These are phyloP conservation scores for Fusarium sp. DNA, from an alignment of 2,329 filamentous ascomycete genomes.

Conservation along the genomic window DNA sequence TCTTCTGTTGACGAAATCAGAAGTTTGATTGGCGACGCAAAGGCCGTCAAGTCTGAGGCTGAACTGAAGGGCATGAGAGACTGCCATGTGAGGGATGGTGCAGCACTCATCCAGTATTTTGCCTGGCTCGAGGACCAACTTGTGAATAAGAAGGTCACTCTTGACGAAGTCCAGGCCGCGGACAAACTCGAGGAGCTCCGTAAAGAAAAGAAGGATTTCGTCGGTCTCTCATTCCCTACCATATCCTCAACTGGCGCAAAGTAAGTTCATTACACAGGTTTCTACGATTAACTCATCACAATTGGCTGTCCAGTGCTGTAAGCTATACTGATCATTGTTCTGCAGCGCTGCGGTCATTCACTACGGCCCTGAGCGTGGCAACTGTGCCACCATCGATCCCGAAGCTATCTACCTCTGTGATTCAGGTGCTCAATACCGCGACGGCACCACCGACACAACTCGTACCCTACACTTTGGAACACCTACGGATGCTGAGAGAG, in stretches of 20 bases:
- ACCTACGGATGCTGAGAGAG: conserved; percentile 85
- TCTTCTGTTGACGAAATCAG: conserved; percentile 86
- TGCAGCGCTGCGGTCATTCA: conserved; percentile 92
- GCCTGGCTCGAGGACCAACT: conserved; percentile 96
- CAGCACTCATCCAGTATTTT: conserved; percentile 91
- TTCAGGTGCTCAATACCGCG: conserved; percentile 94
- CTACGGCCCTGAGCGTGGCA: conserved; percentile 88
- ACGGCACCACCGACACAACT: conserved; percentile 96
- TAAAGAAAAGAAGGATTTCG: conserved; percentile 78
- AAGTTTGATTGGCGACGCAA: conserved; percentile 89
- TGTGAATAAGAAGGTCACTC: conserved; percentile 74
- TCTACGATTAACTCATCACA: neutral
- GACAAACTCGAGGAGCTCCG: conserved; percentile 88
- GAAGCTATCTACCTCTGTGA: conserved; percentile 93
- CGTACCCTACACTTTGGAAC: conserved; percentile 92
- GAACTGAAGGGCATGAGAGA: conserved; percentile 94
- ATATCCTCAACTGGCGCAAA: conserved; percentile 93
- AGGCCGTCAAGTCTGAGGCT: conserved; percentile 92
- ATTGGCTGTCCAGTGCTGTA: neutral
- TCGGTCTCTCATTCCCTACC: conserved; percentile 92
- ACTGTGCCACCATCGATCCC: conserved; percentile 86
- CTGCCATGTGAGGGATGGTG: conserved; percentile 94
- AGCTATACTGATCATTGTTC: conserved; percentile 8
- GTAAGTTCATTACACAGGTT: conserved; percentile 57
- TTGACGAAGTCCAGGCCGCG: conserved; percentile 93